phyloP scores from a whole-genome alignment of 148 eudicot species.

The Camellia sinensis region DNA sequence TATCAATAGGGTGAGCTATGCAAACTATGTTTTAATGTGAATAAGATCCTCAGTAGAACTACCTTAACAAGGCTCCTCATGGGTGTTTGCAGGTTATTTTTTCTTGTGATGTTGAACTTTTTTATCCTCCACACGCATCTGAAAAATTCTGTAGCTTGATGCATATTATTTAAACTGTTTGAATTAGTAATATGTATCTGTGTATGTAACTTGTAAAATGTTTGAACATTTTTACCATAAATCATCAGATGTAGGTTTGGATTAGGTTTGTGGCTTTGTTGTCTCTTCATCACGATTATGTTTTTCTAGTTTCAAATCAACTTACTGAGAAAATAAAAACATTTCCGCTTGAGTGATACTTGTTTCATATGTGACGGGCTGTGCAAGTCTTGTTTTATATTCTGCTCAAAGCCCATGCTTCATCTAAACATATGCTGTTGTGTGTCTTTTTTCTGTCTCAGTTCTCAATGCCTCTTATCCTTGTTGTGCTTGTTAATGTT shows the following conservation, averaged over 20 bases:
- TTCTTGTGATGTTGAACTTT: background rate
- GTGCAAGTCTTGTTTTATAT: too few species aligned
- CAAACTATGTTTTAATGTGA: background rate
- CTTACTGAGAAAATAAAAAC: too few species aligned
- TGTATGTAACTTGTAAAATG: background rate
- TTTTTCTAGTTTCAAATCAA: background rate
- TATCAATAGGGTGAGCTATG: background rate
- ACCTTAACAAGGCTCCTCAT: background rate
- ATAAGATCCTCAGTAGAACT: background rate
- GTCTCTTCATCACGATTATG: background rate
- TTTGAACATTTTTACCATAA: background rate
- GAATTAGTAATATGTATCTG: background rate
- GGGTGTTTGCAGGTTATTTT: background rate
- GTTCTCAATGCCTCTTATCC: too few species aligned
- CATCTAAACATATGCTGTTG: too few species aligned
- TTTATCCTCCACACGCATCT: background rate
- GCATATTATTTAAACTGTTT: background rate
- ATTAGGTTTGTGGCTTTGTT: background rate
- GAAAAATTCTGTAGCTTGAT: background rate
- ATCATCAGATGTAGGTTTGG: background rate
- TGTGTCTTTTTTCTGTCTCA: too few species aligned
- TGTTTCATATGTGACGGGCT: too few species aligned
- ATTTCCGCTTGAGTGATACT: too few species aligned
- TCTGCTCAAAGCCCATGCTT: too few species aligned
- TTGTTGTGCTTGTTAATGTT: constrained; percentile 5